Percentiles rank a stretch among this genome's conserved stretches.
These are phyloP conservation scores for Penicillium chermesinum DNA, from an alignment of 495 filamentous ascomycete genomes.

Conservation along the genomic window DNA sequence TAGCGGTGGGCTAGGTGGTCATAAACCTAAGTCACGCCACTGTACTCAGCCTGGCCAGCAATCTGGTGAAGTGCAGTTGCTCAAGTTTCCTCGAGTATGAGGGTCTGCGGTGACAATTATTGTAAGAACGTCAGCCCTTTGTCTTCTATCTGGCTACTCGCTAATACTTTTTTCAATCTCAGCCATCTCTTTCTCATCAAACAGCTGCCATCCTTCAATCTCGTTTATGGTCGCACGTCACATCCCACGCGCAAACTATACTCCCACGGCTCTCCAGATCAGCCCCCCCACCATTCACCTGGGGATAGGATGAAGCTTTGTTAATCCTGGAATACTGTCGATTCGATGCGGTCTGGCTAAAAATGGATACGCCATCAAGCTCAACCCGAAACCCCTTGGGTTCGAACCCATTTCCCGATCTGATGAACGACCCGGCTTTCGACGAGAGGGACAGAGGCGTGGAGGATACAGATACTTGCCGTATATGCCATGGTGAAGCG, in stretches of 20 bases:
- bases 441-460: slow-evolving; percentile 36
- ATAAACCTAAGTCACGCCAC: too few species aligned
- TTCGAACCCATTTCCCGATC: slow-evolving; percentile 41
- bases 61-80: neutral
- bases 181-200: neutral
- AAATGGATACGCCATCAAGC: slow-evolving; percentile 25
- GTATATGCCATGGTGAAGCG: slow-evolving; percentile 90
- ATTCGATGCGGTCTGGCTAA: slow-evolving; percentile 13
- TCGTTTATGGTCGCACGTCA: neutral
- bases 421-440: slow-evolving; percentile 64
- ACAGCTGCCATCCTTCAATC: neutral
- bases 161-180: too few species aligned
- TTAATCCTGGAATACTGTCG: slow-evolving; percentile 18
- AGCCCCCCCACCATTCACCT: neutral
- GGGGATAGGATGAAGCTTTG: slow-evolving; percentile 22
- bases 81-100: neutral
- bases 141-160: too few species aligned
- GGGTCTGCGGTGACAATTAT: neutral
- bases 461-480: slow-evolving; percentile 71
- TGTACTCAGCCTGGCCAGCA: neutral
- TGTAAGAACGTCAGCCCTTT: neutral
- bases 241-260: neutral
- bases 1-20: too few species aligned
- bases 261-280: neutral
- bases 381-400: slow-evolving; percentile 14